These are phyloP conservation scores for Aspergillus latus DNA, from an alignment of 2,329 filamentous ascomycete species.

Conservation along the genomic window DNA sequence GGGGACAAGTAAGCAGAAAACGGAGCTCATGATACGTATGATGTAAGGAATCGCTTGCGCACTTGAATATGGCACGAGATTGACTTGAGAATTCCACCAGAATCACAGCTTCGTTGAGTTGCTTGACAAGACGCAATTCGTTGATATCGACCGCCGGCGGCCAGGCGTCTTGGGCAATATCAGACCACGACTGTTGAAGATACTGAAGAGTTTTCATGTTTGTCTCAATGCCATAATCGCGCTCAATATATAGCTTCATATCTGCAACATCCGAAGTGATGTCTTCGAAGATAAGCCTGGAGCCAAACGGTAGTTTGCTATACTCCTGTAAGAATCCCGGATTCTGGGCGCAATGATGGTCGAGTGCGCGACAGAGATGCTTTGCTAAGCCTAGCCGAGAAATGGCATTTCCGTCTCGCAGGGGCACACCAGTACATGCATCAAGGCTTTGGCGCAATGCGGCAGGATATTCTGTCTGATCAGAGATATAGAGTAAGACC, in stretches of 20 bases:
- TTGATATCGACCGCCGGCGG: slow-evolving; percentile 5
- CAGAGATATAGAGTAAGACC: slow-evolving; percentile 7
- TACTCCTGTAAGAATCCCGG: slow-evolving; percentile 5
- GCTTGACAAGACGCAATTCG: slow-evolving; percentile 3
- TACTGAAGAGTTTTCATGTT: slow-evolving; percentile 4
- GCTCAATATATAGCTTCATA: slow-evolving; percentile 7
- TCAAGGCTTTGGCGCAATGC: slow-evolving; percentile 7
- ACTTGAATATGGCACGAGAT: slow-evolving; percentile 4
- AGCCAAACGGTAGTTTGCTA: slow-evolving; percentile 8
- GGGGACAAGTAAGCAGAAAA: slow-evolving; percentile 7
- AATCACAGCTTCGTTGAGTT: slow-evolving; percentile 8
- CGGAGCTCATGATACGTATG: slow-evolving; percentile 13
- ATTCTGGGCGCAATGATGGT: slow-evolving; percentile 7
- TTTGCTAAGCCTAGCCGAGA: slow-evolving; percentile 7
- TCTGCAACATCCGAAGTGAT: slow-evolving; percentile 1
- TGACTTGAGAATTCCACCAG: not conserved
- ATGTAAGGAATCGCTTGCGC: slow-evolving; percentile 1
- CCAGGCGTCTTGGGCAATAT: slow-evolving; percentile 2
- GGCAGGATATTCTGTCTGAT: slow-evolving; percentile 7
- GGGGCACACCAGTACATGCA: slow-evolving; percentile 5
- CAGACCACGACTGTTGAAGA: slow-evolving; percentile 8
- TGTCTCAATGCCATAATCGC: slow-evolving; percentile 3
- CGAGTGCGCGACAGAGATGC: slow-evolving; percentile 11
- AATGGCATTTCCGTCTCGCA: slow-evolving; percentile 8
- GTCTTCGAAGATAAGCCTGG: slow-evolving; percentile 9